Conservation (phyloP, 1,284 basidiomycete genomes). For the Ustilago sp. region DNA sequence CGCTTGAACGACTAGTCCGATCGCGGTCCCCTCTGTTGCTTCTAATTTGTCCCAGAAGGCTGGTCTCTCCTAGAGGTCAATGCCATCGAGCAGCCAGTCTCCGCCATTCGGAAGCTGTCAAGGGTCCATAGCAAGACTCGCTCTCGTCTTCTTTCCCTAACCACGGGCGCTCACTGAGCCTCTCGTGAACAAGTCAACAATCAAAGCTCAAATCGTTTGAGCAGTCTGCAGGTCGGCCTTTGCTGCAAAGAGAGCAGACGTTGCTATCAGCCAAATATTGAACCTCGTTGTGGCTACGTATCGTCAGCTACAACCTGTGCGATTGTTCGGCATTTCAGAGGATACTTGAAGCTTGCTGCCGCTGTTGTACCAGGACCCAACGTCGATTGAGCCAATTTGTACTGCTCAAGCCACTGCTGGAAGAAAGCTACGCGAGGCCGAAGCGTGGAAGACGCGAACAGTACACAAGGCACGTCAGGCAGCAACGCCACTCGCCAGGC, state of each 20-base stretch:
- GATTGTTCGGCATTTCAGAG: not conserved
- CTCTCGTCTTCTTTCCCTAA: too few species aligned
- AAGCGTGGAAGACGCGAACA: constrained; percentile 6
- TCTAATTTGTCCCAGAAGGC: not conserved
- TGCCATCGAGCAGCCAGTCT: not conserved
- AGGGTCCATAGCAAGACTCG: too few species aligned
- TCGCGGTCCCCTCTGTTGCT: not conserved
- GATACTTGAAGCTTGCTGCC: not conserved
- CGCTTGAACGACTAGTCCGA: not conserved
- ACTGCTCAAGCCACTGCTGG: not conserved
- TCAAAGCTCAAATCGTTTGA: not conserved
- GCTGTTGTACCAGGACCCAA: not conserved
- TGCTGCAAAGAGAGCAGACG: not conserved
- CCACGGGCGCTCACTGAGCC: too few species aligned
- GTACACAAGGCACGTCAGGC: not conserved
- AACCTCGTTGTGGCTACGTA: not conserved
- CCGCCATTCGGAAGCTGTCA: too few species aligned
- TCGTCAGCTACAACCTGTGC: not conserved
- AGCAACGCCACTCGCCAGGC: not conserved
- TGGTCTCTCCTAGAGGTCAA: not conserved
- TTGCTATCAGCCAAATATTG: not conserved
- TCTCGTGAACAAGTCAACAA: too few species aligned
- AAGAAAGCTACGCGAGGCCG: not conserved
- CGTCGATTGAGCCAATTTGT: constrained; percentile 1
- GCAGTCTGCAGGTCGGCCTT: not conserved